These are phyloP conservation scores for Strigomonas culicis DNA, from an alignment of 208 protist species.

Conservation along the genomic window DNA sequence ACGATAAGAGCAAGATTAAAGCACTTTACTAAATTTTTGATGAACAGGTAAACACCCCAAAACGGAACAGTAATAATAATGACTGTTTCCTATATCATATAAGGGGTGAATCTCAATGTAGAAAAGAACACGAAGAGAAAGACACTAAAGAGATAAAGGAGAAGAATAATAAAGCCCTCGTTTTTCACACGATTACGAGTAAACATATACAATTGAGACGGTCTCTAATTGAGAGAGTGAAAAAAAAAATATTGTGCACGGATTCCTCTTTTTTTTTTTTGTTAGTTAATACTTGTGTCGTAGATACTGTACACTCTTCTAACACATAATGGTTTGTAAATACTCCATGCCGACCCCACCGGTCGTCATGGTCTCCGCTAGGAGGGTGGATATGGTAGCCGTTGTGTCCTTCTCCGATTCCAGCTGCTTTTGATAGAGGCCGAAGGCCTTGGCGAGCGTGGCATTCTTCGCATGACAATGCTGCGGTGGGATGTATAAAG, in stretches of 20 bases:
- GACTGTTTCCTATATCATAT: neutral
- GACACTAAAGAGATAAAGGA: neutral
- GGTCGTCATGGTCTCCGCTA: conserved; percentile 43
- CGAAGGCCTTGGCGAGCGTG: conserved; percentile 27
- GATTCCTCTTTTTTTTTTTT: too few relatives aligned
- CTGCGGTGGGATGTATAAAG: conserved; percentile 43
- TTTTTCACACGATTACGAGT: neutral
- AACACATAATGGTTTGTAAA: conserved; percentile 27
- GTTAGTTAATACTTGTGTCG: too few relatives aligned
- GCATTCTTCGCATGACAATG: conserved; percentile 33
- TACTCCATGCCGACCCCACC: conserved; percentile 56
- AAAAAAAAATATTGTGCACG: neutral
- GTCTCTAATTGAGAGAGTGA: neutral
- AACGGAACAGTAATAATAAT: conserved; percentile 1
- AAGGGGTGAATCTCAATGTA: neutral
- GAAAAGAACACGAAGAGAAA: neutral
- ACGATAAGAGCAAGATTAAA: neutral
- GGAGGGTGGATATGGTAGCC: neutral
- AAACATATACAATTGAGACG: neutral
- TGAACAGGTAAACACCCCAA: neutral
- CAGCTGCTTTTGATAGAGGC: conserved; percentile 21
- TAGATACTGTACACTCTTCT: neutral
- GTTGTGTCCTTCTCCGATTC: conserved; percentile 18
- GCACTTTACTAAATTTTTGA: neutral
- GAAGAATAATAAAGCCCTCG: neutral